Evolutionary conservation across 495 filamentous ascomycete genomes (phyloP), one percentile per base, ranked within the genome.

Genomic region (Neurospora sp.): DNA sequence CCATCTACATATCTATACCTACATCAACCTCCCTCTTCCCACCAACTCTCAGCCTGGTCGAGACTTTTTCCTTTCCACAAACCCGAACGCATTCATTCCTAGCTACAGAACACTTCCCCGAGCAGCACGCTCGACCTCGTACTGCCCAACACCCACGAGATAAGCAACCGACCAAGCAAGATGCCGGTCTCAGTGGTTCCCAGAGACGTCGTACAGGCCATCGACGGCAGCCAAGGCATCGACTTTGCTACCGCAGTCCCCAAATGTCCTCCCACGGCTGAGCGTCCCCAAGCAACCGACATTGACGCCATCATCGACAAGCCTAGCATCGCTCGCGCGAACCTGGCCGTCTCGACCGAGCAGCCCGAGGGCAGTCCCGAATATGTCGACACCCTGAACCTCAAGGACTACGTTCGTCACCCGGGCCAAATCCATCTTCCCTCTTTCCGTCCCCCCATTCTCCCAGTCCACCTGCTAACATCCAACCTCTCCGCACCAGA

Each of bases 291-390:
- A 31, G 76, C 76, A 35, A 0, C 68, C 40, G 9, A 48, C 41
- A 69, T 69, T 16, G 76, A 75, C 4, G 39, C 41, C 5, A 70
- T 70, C 39, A 69, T 78, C 42, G n/a, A 59, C 22, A 75, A 68
- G 41, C 77, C 77, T 1, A 39, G 41, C 20, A 79, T 82, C 18
- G 78, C 82, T 8, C 78, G 82, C 5, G 82, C 76, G n/a, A 83
- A 82, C 48, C 39, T 81, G 5, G 82, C 82, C 37, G 74, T 77
- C 18, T 80, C 81, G 14, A 74, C 78, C 0, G 72, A 70, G 20
- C 69, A 75, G n/a, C 81, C 82, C 0, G 59, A 79, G 2, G 82
- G 82, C 8, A 82, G 80, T n/a, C 71, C 71, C 38, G 76, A 74
- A 20, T 72, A 71, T 35, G 70, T 73, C 11, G 5, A 39, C 14